These are phyloP conservation scores for Tolypocladium tropicale DNA, from an alignment of 2,329 filamentous ascomycete species.

Conservation along the genomic window DNA sequence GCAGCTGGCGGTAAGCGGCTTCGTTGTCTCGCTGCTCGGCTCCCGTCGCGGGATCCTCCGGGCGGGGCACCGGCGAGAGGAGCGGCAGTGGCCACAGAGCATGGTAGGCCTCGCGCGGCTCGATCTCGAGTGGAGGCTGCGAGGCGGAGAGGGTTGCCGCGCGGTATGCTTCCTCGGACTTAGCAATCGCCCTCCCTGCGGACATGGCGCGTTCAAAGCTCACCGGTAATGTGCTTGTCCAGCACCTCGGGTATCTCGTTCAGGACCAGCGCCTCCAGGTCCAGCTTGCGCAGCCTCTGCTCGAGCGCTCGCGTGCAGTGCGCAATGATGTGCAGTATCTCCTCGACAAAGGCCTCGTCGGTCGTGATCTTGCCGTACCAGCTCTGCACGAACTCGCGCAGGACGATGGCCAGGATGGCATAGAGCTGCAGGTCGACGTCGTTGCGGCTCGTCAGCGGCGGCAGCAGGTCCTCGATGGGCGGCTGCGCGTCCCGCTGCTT, in stretches of 20 bases:
- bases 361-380: constrained; percentile 93
- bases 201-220: not conserved
- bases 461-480: constrained; percentile 72
- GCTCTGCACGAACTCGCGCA: constrained; percentile 80
- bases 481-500: constrained; percentile 36
- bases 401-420: constrained; percentile 78
- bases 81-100: constrained; percentile 71
- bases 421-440: constrained; percentile 91
- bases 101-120: constrained; percentile 68
- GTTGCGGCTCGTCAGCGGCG: constrained; percentile 87
- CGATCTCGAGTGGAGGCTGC: constrained; percentile 47
- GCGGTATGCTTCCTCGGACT: constrained; percentile 53
- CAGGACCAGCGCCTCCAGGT: constrained; percentile 71
- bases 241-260: constrained; percentile 82
- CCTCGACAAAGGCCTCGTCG: constrained; percentile 78
- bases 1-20: constrained; percentile 70
- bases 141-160: constrained; percentile 49
- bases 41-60: constrained; percentile 37
- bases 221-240: constrained; percentile 71
- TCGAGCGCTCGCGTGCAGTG: constrained; percentile 85
- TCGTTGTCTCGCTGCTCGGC: constrained; percentile 66
- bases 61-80: constrained; percentile 63
- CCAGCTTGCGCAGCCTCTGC: constrained; percentile 71
- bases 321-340: constrained; percentile 82
- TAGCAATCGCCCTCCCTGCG: not conserved